Conservation (phyloP, 1,139 yeast genomes). For the Yamadazyma conglobata region DNA sequence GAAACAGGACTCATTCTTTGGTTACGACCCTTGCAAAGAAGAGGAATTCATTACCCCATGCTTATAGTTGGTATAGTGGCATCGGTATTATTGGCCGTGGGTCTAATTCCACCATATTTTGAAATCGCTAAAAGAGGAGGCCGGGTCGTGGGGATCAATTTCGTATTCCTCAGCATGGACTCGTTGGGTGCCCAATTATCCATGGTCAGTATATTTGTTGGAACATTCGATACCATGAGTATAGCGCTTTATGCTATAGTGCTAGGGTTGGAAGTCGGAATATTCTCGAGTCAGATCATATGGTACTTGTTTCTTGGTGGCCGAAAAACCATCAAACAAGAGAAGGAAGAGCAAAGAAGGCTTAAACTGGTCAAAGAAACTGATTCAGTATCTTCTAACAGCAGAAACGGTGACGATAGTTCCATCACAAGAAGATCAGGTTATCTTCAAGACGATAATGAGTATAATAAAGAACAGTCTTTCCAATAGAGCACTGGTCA, state of each 20-base stretch:
- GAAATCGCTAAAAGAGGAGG: conserved; percentile 80
- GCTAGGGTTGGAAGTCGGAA: conserved; percentile 72
- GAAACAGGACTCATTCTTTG: conserved; percentile 74
- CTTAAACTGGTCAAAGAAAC: too few relatives aligned
- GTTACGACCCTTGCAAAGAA: conserved; percentile 60
- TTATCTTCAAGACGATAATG: too few relatives aligned
- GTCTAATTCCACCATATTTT: conserved; percentile 84
- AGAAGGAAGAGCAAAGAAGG: conserved; percentile 18
- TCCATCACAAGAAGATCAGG: too few relatives aligned
- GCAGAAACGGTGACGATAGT: too few relatives aligned
- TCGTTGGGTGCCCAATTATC: conserved; percentile 79
- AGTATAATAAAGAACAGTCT: too few relatives aligned
- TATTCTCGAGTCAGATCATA: conserved; percentile 61
- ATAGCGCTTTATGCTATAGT: conserved; percentile 71
- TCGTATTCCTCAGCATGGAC: conserved; percentile 75
- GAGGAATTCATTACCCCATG: conserved; percentile 72
- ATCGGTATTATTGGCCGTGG: conserved; percentile 68
- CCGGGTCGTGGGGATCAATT: conserved; percentile 83
- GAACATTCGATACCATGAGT: conserved; percentile 70
- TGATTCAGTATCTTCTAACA: too few relatives aligned
- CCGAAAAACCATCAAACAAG: conserved; percentile 21
- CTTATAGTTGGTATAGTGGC: conserved; percentile 78
- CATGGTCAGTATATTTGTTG: conserved; percentile 60
- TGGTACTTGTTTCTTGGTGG: conserved; percentile 62
- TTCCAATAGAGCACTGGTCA: too few relatives aligned